Base-by-base conservation (phyloP, 352 stramenopile genomes). In the Discostella stelligera region DNA sequence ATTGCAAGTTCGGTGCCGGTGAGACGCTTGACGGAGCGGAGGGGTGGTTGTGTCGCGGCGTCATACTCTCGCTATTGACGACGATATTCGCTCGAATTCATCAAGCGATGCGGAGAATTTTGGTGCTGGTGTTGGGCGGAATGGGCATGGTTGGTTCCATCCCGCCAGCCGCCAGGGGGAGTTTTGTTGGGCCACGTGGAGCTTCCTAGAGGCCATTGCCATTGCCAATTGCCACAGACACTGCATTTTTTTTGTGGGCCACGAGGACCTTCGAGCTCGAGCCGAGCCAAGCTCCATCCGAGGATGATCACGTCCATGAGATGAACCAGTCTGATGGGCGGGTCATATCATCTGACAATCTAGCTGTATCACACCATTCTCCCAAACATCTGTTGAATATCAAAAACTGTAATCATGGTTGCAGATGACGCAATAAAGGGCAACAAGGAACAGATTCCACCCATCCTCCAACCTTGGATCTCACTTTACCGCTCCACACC, bases 1-100 rank as follows among this genome's bases (percentile, higher is more conserved):
- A 93, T 93, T 39, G 56, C 68, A 55, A 93, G 60, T 77, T 92
- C 85, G 23, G 68, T 79, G 13, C 66, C 74, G 11, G 60, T 74
- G 11, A 91, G 61, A n/a, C 44, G 59, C 56, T 89, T 86, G 16
- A 73, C 11, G 5, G 65, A 74, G 0, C 54, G 46, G 39, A 78
- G 41, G 39, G 62, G 25, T 20, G 49, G 39, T 71, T 67, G 65
- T 16, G 62, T 81, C 54, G 53, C 32, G 50, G 32, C 61, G 32
- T 64, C 62, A 27, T 30, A 37, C 16, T 70, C 54, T 32, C 32
- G 25, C n/a, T n/a, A 9, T 41, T 9, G 32, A 9, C 32, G 9
- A 9, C 32, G 9, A 32, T 21, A 30, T n/a, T 71, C 41, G 14
- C 0, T 5, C 9, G 39, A 25, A 48, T 32, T 44, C 32, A 64